Conservation (phyloP, 495 filamentous ascomycete species). For the Hypoxylon rickii region DNA sequence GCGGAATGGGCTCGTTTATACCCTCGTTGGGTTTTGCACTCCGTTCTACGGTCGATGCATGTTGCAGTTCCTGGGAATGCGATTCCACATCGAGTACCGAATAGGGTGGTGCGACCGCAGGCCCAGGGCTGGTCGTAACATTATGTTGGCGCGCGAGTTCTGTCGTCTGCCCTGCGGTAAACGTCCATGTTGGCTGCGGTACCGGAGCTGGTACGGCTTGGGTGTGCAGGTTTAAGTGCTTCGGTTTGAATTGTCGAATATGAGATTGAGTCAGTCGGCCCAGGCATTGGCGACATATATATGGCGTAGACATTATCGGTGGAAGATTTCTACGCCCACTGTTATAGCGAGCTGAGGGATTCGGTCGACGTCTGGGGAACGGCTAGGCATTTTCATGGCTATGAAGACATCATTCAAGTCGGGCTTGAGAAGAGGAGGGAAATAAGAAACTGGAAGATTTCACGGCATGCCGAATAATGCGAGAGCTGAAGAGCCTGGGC, state of each 20-base stretch:
- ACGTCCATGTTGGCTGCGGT: conserved; percentile 6
- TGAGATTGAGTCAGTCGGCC: conserved; percentile 12
- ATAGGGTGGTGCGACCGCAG: no score
- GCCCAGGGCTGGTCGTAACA: neutral
- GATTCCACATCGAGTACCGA: no score
- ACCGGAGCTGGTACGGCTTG: conserved; percentile 7
- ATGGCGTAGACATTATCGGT: conserved; percentile 31
- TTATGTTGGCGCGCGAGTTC: neutral
- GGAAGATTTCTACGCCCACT: conserved; percentile 1
- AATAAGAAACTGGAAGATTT: no score
- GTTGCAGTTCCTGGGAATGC: neutral
- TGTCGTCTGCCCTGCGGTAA: neutral
- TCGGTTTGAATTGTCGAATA: neutral
- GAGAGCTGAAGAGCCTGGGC: no score
- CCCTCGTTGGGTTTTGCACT: no score
- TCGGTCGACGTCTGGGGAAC: conserved; percentile 8
- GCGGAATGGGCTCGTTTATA: no score
- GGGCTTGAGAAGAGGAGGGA: no score
- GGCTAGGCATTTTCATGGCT: conserved; percentile 21
- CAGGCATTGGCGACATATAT: conserved; percentile 35
- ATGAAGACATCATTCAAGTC: neutral
- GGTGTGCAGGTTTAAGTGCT: conserved; percentile 6
- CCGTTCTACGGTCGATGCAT: neutral
- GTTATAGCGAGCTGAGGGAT: neutral
- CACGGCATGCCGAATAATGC: no score